Percentiles rank a stretch among this genome's conserved stretches.
phyloP scores from a whole-genome alignment of 2,329 filamentous ascomycete species.

The Magnaporthiopsis incrustans region DNA sequence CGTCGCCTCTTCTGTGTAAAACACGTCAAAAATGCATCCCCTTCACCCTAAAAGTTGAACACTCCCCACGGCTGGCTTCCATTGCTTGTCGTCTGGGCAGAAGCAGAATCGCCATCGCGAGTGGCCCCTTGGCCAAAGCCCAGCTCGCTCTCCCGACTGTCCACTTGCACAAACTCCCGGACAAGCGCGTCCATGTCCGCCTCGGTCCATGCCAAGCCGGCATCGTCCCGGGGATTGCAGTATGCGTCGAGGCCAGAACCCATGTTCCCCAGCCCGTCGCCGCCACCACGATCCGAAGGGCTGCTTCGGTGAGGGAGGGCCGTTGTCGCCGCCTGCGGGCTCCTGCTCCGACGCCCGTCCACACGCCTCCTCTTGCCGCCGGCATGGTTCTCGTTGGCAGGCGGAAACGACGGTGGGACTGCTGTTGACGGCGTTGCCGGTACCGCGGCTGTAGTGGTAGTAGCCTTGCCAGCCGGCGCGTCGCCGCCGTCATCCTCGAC shows the following conservation, averaged over 20 bases:
- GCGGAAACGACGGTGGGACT: no score
- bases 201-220: background rate
- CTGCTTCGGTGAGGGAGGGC: background rate
- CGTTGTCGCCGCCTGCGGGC: background rate
- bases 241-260: background rate
- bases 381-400: background rate
- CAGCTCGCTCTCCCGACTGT: background rate
- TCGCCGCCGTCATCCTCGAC: background rate
- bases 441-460: background rate
- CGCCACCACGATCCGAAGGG: background rate
- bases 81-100: background rate
- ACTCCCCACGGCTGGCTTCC: background rate
- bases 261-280: background rate
- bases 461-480: no score
- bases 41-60: background rate
- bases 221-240: no score
- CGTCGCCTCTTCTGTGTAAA: no score
- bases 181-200: background rate
- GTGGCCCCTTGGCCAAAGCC: background rate
- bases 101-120: background rate
- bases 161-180: background rate
- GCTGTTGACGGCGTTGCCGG: background rate
- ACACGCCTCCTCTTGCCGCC: background rate
- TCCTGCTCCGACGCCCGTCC: background rate
- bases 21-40: no score